Evolutionary conservation across 2,329 filamentous ascomycete species (phyloP), one percentile per base, ranked within the genome.

Genomic region (Alternaria consortialis): DNA sequence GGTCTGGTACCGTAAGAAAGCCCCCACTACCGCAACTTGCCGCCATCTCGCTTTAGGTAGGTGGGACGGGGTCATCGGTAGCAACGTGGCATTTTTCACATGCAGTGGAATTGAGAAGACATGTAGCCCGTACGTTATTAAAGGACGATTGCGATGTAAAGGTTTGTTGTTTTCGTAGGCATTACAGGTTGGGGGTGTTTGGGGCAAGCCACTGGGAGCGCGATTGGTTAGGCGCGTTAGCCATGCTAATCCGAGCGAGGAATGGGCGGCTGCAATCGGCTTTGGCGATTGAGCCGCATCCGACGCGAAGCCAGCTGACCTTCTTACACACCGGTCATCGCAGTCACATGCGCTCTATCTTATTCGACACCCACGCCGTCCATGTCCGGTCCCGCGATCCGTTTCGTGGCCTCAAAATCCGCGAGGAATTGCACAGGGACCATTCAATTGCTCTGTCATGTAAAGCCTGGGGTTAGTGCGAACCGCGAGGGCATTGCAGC

Each of bases 381-480:
- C 13, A 60, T 60, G 43, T 37, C 46, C n/a, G 53, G 29, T 47
- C 66, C 65, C n/a, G 70, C 72, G 8, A 69, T 79, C 51, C 74
- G 74, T 20, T 72, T 70, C 58, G 63, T 75, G 29, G 67, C 69
- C 36, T 56, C 68, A 34, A 75, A 72, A 56, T 65, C 65, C 27
- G 53, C 60, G 3, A 74, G 53, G 48, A 40, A 61, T 50, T 6
- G 39, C 13, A 17, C 55, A 32, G 56, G 53, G 2, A 52, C 54
- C 2, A 75, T 92, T 17, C 85, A 88, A 55, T 79, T 92, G 32
- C 82, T 85, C 27, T 91, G 90, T 73, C 87, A 86, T 66, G 86
- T 92, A 58, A 91, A 90, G 63, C 88, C 90, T 0, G 88, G 89
- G 4, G 85, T 86, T 12, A 87, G 82, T 73, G 87, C 85, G 29